These are phyloP conservation scores for Vanderwaltozyma yarrowii DNA, from an alignment of 805 yeast species.

Conservation along the genomic window DNA sequence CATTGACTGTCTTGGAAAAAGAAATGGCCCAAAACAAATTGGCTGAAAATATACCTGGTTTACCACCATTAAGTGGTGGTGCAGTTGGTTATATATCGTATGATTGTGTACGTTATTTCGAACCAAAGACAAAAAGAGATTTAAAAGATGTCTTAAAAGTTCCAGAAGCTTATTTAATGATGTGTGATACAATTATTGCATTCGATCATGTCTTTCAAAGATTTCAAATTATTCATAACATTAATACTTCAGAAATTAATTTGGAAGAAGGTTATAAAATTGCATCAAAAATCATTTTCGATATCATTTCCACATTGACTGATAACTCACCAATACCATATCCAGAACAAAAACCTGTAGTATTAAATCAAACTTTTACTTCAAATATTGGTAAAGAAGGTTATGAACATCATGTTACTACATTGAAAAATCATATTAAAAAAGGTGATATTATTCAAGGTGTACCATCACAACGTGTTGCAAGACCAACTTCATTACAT, in stretches of 20 bases:
- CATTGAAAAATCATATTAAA: constrained; percentile 68
- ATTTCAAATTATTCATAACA: constrained; percentile 80
- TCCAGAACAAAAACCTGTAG: constrained; percentile 71
- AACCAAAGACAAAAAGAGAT: constrained; percentile 72
- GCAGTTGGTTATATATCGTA: constrained; percentile 94
- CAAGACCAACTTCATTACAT: constrained; percentile 88
- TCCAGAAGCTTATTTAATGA: constrained; percentile 90
- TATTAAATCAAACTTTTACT: constrained; percentile 54
- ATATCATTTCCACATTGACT: constrained; percentile 40
- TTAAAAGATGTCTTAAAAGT: constrained; percentile 70
- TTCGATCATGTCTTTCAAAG: constrained; percentile 92
- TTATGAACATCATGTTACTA: constrained; percentile 71
- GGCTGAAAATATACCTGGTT: constrained; percentile 64
- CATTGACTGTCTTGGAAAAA: constrained; percentile 59
- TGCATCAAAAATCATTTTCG: constrained; percentile 51
- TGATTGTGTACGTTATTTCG: constrained; percentile 94
- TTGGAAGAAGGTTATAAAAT: constrained; percentile 37
- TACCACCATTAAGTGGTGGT: constrained; percentile 85
- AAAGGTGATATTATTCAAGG: constrained; percentile 96
- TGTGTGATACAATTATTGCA: constrained; percentile 82
- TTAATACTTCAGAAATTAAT: constrained; percentile 31
- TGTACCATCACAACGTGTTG: constrained; percentile 95
- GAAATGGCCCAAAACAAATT: constrained; percentile 59
- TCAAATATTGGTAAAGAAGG: constrained; percentile 94
- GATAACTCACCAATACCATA: constrained; percentile 39